Evolutionary conservation across 306 rosid species (phyloP).

Genomic region (Bauhinia variegata): DNA sequence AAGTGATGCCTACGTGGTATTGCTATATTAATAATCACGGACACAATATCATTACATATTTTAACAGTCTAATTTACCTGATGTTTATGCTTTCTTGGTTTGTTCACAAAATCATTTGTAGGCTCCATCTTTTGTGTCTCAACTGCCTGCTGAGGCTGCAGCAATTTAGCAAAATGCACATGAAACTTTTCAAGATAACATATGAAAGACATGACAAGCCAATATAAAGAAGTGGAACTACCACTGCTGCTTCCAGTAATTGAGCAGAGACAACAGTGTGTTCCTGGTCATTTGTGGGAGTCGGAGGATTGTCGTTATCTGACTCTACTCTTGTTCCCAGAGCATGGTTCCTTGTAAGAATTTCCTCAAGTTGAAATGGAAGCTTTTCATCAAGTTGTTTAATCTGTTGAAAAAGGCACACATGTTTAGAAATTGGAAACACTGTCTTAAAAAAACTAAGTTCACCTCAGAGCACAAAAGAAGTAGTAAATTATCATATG

Average conservation of each 20-base stretch:
- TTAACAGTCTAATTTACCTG: constrained; percentile 55
- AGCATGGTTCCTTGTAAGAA: constrained; percentile 46
- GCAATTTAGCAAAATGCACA: constrained; percentile 6
- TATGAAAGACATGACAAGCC: constrained; percentile 17
- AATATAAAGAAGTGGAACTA: constrained; percentile 32
- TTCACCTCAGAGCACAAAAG: constrained; percentile 3
- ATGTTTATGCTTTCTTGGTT: constrained; percentile 48
- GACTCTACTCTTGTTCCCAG: no score
- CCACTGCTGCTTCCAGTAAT: constrained; percentile 37
- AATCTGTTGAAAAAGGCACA: constrained; percentile 53
- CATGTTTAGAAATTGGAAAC: constrained; percentile 35
- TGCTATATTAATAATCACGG: background rate
- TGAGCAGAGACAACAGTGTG: constrained; percentile 31
- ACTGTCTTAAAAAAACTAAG: constrained; percentile 7
- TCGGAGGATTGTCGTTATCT: no score
- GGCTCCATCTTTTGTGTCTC: constrained; percentile 45
- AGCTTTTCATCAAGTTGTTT: constrained; percentile 63
- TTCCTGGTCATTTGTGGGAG: no score
- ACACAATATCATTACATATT: constrained; percentile 11
- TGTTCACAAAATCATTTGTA: constrained; percentile 49
- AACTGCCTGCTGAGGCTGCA: constrained; percentile 39
- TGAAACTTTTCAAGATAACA: constrained; percentile 23
- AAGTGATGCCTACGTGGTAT: background rate
- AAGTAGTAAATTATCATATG: no score
- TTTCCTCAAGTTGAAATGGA: constrained; percentile 60